Evolutionary conservation across 768 basidiomycete genomes (phyloP).

Genomic region (Agaricus blazei): DNA sequence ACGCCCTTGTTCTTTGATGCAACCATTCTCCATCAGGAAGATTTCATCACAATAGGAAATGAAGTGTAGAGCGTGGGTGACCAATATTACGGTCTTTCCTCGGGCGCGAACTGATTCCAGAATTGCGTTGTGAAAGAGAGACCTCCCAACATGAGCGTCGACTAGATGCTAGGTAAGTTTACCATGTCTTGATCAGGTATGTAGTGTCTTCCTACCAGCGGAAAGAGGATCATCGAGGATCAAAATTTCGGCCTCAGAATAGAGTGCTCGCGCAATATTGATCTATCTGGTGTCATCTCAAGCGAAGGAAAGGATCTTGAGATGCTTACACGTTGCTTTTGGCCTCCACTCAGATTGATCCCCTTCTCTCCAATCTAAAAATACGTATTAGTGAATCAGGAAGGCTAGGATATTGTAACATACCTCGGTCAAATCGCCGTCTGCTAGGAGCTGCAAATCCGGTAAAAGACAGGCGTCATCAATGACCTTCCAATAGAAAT

Average conservation of each 20-base stretch:
- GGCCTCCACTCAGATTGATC: constrained; percentile 62
- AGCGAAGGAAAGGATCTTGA: neutral
- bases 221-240: constrained; percentile 64
- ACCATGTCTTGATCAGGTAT: neutral
- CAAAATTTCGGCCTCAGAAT: constrained; percentile 57
- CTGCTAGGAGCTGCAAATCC: constrained; percentile 60
- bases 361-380: constrained; percentile 67
- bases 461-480: constrained; percentile 53
- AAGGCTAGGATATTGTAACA: constrained; percentile 5
- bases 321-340: constrained; percentile 48
- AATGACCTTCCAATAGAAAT: constrained; percentile 60
- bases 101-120: constrained; percentile 28
- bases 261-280: constrained; percentile 68
- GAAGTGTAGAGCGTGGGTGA: constrained; percentile 86
- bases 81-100: constrained; percentile 74
- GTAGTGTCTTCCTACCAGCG: constrained; percentile 36
- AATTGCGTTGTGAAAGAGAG: constrained; percentile 66
- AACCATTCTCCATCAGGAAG: constrained; percentile 65
- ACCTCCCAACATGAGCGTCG: constrained; percentile 71
- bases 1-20: constrained; percentile 67
- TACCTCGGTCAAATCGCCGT: constrained; percentile 72
- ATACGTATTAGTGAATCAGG: neutral
- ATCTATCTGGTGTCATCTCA: constrained; percentile 28
- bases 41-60: constrained; percentile 79
- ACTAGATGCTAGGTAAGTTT: constrained; percentile 29